phyloP scores from a whole-genome alignment of 2,329 filamentous ascomycete genomes.

The Pseudocercospora vitis region DNA sequence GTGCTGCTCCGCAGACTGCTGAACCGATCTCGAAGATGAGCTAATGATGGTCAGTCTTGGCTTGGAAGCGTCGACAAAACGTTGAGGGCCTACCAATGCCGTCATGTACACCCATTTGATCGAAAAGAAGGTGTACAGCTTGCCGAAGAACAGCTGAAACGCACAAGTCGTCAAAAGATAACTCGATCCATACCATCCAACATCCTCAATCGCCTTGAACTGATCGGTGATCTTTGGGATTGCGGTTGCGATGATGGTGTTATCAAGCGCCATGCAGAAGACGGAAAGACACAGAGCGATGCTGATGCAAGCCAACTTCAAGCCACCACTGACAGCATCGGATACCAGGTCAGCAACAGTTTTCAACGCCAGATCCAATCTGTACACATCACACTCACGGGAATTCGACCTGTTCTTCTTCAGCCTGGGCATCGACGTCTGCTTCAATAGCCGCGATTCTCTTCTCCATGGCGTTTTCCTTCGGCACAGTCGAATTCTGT shows the following conservation, averaged over 20 bases:
- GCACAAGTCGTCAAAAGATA: constrained; percentile 50
- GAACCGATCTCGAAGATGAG: constrained; percentile 54
- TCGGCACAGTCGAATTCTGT: constrained; percentile 9
- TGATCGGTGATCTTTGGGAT: constrained; percentile 52
- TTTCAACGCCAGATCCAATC: no score
- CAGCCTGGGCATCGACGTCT: constrained; percentile 22
- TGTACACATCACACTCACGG: no score
- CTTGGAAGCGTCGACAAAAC: no score
- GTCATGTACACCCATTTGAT: constrained; percentile 44
- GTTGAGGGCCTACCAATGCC: neutral
- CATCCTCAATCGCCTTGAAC: constrained; percentile 47
- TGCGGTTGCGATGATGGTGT: constrained; percentile 52
- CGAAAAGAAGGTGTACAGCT: constrained; percentile 49
- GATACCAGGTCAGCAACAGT: no score
- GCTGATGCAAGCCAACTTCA: constrained; percentile 39
- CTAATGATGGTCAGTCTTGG: no score
- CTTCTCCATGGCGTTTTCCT: constrained; percentile 21
- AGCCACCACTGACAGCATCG: no score
- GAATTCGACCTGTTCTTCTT: constrained; percentile 36
- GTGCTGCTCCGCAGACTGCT: constrained; percentile 53
- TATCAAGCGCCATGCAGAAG: constrained; percentile 42
- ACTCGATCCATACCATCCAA: constrained; percentile 47
- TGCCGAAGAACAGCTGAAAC: constrained; percentile 48
- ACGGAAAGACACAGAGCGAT: constrained; percentile 41
- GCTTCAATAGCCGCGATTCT: constrained; percentile 22